These are phyloP conservation scores for Blastocrithidia nonstop DNA, from an alignment of 208 protist species.

Conservation along the genomic window DNA sequence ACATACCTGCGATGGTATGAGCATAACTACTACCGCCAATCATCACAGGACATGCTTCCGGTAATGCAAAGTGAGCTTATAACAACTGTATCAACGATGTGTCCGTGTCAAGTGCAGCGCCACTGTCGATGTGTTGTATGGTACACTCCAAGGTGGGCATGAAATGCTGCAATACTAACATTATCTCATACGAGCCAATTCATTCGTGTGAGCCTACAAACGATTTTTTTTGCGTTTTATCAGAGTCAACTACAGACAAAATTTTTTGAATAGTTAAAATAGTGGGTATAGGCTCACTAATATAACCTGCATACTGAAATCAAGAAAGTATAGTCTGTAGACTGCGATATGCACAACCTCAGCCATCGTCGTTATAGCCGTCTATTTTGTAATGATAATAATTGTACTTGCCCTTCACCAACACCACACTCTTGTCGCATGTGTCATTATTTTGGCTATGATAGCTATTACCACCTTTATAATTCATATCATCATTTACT, in stretches of 20 bases:
- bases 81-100: conserved; percentile 44
- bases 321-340: conserved; percentile 79
- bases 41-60: conserved; percentile 84
- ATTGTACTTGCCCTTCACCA: conserved; percentile 76
- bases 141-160: conserved; percentile 64
- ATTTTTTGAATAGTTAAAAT: conserved; percentile 75
- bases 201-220: conserved; percentile 89
- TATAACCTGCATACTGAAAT: conserved; percentile 49
- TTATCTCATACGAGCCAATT: conserved; percentile 91
- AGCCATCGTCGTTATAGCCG: conserved; percentile 86
- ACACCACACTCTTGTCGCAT: too few species aligned
- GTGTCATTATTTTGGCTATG: too few species aligned
- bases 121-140: conserved; percentile 74
- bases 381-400: conserved; percentile 94
- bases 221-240: conserved; percentile 49
- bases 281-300: conserved; percentile 29
- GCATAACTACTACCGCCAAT: conserved; percentile 91
- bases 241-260: conserved; percentile 52
- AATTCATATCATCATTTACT: too few species aligned
- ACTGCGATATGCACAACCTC: conserved; percentile 92
- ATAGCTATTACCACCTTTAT: too few species aligned
- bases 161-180: conserved; percentile 75
- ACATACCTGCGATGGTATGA: conserved; percentile 89
- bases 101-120: conserved; percentile 65
- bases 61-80: conserved; percentile 69